These are phyloP conservation scores for Conticribra weissflogii DNA, from an alignment of 108 stramenopile genomes.

Conservation along the genomic window DNA sequence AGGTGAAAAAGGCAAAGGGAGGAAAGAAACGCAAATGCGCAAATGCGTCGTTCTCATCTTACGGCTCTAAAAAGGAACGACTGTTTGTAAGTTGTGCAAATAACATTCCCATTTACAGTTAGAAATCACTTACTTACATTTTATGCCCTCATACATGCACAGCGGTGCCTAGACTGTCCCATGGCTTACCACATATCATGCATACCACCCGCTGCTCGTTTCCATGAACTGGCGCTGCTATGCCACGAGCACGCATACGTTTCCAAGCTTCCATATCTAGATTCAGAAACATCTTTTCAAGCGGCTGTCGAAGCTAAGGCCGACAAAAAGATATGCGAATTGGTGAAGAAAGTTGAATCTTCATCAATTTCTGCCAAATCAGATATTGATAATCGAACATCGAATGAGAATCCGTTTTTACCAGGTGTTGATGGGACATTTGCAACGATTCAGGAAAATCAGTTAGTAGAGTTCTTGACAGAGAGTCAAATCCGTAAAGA, in stretches of 20 bases:
- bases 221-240: constrained; percentile 84
- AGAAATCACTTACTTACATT: not conserved
- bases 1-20: constrained; percentile 20
- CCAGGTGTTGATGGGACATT: constrained; percentile 24
- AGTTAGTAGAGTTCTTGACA: constrained; percentile 11
- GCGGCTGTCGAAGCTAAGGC: constrained; percentile 52
- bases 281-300: constrained; percentile 60
- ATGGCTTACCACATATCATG: constrained; percentile 86
- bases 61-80: constrained; percentile 55
- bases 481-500: constrained; percentile 16
- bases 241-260: constrained; percentile 83
- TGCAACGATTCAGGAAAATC: constrained; percentile 20
- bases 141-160: constrained; percentile 11
- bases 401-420: constrained; percentile 27
- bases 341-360: constrained; percentile 4
- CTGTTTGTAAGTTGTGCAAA: constrained; percentile 28
- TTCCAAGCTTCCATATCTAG: constrained; percentile 73
- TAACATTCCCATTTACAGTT: no score
- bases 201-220: constrained; percentile 78
- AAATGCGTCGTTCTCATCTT: constrained; percentile 36
- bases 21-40: constrained; percentile 40
- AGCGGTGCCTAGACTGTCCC: constrained; percentile 87
- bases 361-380: not conserved
- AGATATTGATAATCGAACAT: constrained; percentile 3
- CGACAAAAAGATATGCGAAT: constrained; percentile 43